Percentiles rank a stretch among this genome's conserved stretches.
phyloP scores from a whole-genome alignment of 495 filamentous ascomycete species.

The Annulohypoxylon maeteangense region DNA sequence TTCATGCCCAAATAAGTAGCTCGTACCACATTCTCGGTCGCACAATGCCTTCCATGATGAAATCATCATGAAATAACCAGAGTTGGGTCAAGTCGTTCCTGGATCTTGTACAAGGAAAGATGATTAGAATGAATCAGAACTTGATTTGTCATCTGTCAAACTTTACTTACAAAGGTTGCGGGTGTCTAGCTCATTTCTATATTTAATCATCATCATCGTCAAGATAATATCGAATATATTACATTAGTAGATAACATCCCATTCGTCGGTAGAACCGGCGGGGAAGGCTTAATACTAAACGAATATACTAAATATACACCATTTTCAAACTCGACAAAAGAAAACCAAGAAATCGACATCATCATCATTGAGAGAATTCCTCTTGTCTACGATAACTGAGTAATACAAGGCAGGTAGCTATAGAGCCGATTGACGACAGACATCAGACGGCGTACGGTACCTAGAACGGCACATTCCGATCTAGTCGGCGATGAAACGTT shows the following conservation, averaged over 20 bases:
- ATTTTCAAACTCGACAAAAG: background rate
- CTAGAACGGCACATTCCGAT: background rate
- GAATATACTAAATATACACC: background rate
- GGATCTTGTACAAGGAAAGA: background rate
- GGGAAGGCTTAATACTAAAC: background rate
- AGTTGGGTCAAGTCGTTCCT: background rate
- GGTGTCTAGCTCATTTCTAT: background rate
- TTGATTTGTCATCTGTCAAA: background rate
- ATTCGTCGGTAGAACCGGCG: background rate
- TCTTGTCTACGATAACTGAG: background rate
- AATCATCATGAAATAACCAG: conserved; percentile 14
- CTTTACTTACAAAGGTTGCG: background rate
- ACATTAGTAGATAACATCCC: background rate
- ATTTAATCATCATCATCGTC: background rate
- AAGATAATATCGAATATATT: conserved; percentile 4
- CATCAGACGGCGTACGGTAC: background rate
- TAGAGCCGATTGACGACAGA: background rate
- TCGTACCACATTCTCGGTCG: conserved; percentile 18
- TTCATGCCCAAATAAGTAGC: conserved; percentile 14
- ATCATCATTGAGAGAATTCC: background rate
- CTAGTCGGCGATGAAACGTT: background rate
- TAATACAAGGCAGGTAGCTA: too few relatives aligned
- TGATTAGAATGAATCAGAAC: background rate
- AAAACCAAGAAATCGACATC: background rate
- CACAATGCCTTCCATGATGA: conserved; percentile 1